Conservation (phyloP, 768 basidiomycete genomes). For the Termitomyces sp. region DNA sequence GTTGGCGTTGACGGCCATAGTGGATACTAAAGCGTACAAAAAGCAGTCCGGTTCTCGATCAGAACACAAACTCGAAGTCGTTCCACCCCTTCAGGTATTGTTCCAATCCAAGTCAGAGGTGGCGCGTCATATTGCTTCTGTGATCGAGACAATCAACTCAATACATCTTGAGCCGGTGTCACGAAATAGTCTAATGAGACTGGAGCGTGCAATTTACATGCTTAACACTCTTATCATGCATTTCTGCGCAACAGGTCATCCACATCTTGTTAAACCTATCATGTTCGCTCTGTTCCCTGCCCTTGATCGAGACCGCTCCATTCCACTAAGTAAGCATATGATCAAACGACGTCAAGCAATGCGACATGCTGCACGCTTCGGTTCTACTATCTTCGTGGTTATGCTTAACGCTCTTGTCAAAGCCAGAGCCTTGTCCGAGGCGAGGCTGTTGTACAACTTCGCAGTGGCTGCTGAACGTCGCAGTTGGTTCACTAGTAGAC, state of each 20-base stretch:
- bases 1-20: constrained; percentile 24
- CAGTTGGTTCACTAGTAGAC: constrained; percentile 40
- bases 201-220: constrained; percentile 34
- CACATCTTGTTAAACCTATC: constrained; percentile 35
- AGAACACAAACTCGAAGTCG: neutral
- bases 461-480: constrained; percentile 52
- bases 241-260: constrained; percentile 44
- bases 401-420: constrained; percentile 60
- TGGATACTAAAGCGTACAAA: neutral
- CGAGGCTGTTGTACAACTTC: constrained; percentile 47
- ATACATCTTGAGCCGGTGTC: constrained; percentile 6
- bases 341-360: constrained; percentile 23
- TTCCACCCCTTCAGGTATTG: constrained; percentile 2
- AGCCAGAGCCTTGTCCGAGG: constrained; percentile 51
- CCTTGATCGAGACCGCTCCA: constrained; percentile 21
- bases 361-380: constrained; percentile 39
- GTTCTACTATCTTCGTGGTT: constrained; percentile 54
- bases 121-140: neutral
- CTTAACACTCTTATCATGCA: constrained; percentile 48
- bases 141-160: neutral
- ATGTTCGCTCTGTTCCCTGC: constrained; percentile 58
- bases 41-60: neutral
- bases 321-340: constrained; percentile 21
- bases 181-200: constrained; percentile 11
- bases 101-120: neutral